Evolutionary conservation across 2,329 filamentous ascomycete species (phyloP), one percentile per base, ranked within the genome.

Genomic region (Fusarium lateritium): DNA sequence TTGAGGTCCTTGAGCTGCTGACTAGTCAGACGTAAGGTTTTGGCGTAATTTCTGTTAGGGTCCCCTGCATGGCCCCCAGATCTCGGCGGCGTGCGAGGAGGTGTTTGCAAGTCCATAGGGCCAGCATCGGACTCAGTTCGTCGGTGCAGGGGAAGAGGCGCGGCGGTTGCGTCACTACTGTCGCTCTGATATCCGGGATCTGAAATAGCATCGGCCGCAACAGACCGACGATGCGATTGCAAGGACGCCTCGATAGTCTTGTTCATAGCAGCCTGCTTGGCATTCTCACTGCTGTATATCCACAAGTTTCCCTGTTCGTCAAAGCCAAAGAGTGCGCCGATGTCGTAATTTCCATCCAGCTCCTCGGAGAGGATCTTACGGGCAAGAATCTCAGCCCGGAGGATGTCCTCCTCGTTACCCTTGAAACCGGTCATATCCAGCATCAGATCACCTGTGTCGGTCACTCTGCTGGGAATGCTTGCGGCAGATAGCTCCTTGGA

Each of bases 231-330:
- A 59, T 81, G 79, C 11, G 81, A 79, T 19, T 82, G 80, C 47
- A 87, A 76, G 11, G 84, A 82, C 9, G 83, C 81, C 57, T 87
- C 85, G 64, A 86, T 84, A 2, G 86, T 86, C 72, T 83, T 86
- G 77, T 91, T 90, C 82, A 91, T 91, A 33, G 95, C 95, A 8
- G 92, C 92, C 74, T 96, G 92, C 76, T 98, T 98, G 24, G 96
- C 94, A 76, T 97, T 94, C 79, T 98, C 94, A 74, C 94, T 98
- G 81, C 94, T 96, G 82, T 99, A 99, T 71, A 99, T 98, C 95
- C 96, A 98, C n/a, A 99, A 85, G 75, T 99, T 99, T 8, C 96
- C 96, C 62, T 96, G 90, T 76, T 97, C 94, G 76, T 99, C 96
- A 44, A 96, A 95, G 14, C 94, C 96, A 73, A 99, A 97, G 31